A percentile compares a stretch with the other conserved stretches of the same genome.
Evolutionary conservation across 2,329 filamentous ascomycete species (phyloP).

Genomic region (Colletotrichum sp.): DNA sequence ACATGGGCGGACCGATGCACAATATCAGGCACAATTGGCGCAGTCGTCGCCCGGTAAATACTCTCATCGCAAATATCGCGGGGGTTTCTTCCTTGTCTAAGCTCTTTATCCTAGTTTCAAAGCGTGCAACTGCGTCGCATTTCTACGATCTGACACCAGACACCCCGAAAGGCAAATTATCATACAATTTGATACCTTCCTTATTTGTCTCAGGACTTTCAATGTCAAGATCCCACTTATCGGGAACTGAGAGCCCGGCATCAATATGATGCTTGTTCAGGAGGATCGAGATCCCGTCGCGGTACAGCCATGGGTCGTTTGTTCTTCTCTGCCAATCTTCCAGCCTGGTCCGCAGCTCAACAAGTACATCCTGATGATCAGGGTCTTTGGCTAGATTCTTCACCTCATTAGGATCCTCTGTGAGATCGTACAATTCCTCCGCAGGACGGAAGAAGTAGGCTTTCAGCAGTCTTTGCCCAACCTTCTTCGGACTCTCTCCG

Average conservation of each 20-base stretch:
- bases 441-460: neutral
- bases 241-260: neutral
- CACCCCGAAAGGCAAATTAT: neutral
- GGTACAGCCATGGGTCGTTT: neutral
- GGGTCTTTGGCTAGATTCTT: neutral
- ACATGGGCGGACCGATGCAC: neutral
- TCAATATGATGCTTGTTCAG: neutral
- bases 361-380: neutral
- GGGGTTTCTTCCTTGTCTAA: neutral
- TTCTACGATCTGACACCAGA: neutral
- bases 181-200: neutral
- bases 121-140: neutral
- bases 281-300: neutral
- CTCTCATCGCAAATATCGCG: neutral
- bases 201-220: neutral
- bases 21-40: neutral
- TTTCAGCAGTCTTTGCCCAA: neutral
- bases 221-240: neutral
- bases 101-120: neutral
- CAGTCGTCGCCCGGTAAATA: neutral
- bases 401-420: neutral
- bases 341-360: neutral
- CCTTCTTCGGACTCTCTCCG: conserved; percentile 17
- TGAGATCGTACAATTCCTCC: neutral
- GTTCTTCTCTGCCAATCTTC: neutral